Evolutionary conservation across 163 green algal genomes (phyloP).

Genomic region (Chlamydomonas reinhardtii): DNA sequence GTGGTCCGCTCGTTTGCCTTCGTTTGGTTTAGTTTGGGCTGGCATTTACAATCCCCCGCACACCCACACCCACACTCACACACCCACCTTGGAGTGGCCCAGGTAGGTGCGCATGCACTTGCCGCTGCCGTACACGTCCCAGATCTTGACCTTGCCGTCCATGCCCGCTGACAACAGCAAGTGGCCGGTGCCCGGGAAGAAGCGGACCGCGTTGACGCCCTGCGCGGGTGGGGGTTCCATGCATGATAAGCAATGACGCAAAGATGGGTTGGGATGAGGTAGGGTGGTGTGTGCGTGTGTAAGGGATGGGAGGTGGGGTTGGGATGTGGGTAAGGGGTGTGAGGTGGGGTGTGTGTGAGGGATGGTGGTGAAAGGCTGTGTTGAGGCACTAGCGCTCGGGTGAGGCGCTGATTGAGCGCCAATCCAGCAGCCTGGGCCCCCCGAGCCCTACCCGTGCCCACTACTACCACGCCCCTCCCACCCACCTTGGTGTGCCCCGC

Average conservation of each 20-base stretch:
- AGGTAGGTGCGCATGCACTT: slow-evolving; percentile 98
- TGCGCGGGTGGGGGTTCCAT: no score
- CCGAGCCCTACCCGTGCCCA: no score
- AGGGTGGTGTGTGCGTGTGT: slow-evolving; percentile 16
- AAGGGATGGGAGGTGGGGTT: background rate
- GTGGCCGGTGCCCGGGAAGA: slow-evolving; percentile 94
- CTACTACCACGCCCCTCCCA: no score
- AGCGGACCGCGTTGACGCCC: slow-evolving; percentile 61
- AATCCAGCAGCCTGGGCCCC: no score
- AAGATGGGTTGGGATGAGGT: slow-evolving; percentile 62
- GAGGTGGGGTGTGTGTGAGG: background rate
- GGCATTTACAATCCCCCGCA: no score
- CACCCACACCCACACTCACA: no score
- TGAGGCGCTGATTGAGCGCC: no score
- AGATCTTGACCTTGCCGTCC: slow-evolving; percentile 96
- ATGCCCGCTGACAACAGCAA: slow-evolving; percentile 94
- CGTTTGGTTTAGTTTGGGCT: no score
- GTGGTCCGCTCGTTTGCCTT: no score
- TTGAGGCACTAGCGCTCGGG: no score
- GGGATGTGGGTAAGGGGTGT: background rate
- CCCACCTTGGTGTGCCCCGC: slow-evolving; percentile 91
- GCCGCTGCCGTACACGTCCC: slow-evolving; percentile 75
- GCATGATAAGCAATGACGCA: no score
- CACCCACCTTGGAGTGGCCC: slow-evolving; percentile 89
- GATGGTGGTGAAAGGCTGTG: background rate